Evolutionary conservation across 257 asterid genomes (phyloP).

Genomic region (Rauvolfia tetraphylla): DNA sequence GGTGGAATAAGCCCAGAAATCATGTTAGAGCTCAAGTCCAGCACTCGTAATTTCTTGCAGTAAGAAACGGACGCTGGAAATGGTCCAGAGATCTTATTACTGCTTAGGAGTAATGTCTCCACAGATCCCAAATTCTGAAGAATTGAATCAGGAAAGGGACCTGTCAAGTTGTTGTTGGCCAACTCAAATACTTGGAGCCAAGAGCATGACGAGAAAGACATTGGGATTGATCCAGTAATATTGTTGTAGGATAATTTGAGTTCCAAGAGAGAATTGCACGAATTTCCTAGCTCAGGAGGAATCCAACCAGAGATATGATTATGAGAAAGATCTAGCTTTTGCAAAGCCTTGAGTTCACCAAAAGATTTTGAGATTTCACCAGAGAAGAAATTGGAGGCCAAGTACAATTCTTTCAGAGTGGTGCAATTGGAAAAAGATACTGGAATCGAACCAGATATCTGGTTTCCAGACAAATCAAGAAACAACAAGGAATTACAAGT

Average conservation of each 20-base stretch:
- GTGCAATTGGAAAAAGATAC: slow-evolving; percentile 65
- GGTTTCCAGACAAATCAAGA: slow-evolving; percentile 78
- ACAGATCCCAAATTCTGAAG: slow-evolving; percentile 49
- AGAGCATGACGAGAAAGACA: slow-evolving; percentile 61
- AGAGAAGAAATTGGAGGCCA: slow-evolving; percentile 50
- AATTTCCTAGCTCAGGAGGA: slow-evolving; percentile 61
- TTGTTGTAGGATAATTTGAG: slow-evolving; percentile 72
- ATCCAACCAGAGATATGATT: slow-evolving; percentile 85
- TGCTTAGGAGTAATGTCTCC: slow-evolving; percentile 57
- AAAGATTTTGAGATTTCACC: slow-evolving; percentile 64
- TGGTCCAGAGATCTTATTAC: slow-evolving; percentile 55
- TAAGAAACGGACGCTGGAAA: slow-evolving; percentile 75
- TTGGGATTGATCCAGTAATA: slow-evolving; percentile 72
- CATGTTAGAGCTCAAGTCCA: slow-evolving; percentile 76
- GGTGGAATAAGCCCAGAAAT: slow-evolving; percentile 65
- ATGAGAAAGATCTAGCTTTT: slow-evolving; percentile 70
- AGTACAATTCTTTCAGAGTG: slow-evolving; percentile 41
- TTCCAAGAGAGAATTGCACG: slow-evolving; percentile 61
- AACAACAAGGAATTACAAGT: slow-evolving; percentile 52
- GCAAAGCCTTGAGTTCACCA: slow-evolving; percentile 56
- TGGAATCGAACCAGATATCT: slow-evolving; percentile 53
- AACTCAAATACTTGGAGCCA: slow-evolving; percentile 60
- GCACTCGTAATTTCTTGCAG: slow-evolving; percentile 58
- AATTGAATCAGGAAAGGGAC: slow-evolving; percentile 68
- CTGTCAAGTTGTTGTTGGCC: slow-evolving; percentile 68